Percentiles rank a stretch among this genome's conserved stretches.
Conservation (phyloP, 2,329 filamentous ascomycete species). For the Diaporthe longicolla region DNA sequence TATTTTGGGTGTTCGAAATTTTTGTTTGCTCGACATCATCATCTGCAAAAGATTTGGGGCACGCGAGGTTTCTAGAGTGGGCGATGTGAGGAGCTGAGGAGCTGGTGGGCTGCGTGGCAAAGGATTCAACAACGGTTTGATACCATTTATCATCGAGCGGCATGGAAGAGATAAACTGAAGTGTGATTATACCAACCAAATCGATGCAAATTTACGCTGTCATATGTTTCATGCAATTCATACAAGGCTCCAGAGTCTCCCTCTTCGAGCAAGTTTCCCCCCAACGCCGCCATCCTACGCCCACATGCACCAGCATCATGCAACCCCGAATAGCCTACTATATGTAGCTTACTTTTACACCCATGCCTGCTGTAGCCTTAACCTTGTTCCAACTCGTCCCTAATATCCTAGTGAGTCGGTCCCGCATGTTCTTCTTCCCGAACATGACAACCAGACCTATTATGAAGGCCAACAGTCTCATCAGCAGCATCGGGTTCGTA, state of each 20-base stretch:
- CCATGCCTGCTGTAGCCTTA: slow-evolving; percentile 90
- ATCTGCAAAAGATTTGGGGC: not conserved
- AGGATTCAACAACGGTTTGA: no score
- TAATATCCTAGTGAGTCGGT: slow-evolving; percentile 79
- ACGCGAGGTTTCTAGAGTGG: not conserved
- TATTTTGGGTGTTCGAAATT: slow-evolving; percentile 13
- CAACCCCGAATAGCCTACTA: slow-evolving; percentile 57
- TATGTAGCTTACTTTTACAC: slow-evolving; percentile 97
- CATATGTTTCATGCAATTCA: slow-evolving; percentile 32
- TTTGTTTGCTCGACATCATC: not conserved
- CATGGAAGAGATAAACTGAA: not conserved
- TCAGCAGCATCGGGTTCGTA: slow-evolving; percentile 69
- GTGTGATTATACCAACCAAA: slow-evolving; percentile 34
- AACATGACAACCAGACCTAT: slow-evolving; percentile 83
- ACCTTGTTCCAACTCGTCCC: slow-evolving; percentile 84
- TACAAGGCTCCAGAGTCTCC: slow-evolving; percentile 6
- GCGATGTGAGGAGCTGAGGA: not conserved
- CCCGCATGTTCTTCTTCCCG: slow-evolving; percentile 80
- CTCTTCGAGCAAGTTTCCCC: not conserved
- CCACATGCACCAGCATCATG: not conserved
- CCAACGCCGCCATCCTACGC: slow-evolving; percentile 26
- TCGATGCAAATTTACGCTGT: slow-evolving; percentile 33
- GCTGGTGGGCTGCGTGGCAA: not conserved
- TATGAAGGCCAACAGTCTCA: slow-evolving; percentile 82
- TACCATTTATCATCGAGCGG: not conserved